Conservation (phyloP, 306 rosid species). For the Prosopis cineraria region DNA sequence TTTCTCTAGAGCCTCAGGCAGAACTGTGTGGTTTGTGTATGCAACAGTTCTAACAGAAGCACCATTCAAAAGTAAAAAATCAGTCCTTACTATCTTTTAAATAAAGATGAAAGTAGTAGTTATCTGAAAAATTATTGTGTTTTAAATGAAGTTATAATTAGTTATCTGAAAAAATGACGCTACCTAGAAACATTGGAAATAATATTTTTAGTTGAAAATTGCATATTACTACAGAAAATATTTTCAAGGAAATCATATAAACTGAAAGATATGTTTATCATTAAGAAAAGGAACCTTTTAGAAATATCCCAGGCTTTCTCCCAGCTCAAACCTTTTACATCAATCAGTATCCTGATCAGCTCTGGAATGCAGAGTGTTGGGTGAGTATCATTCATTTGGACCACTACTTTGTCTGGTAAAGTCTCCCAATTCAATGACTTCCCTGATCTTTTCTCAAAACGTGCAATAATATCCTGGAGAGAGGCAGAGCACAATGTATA, state of each 20-base stretch:
- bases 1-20: conserved; percentile 97
- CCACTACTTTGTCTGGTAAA: conserved; percentile 78
- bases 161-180: conserved; percentile 1
- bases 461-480: conserved; percentile 81
- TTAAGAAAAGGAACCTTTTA: conserved; percentile 54
- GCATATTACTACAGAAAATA: background rate
- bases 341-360: conserved; percentile 73
- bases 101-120: conserved; percentile 7
- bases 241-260: conserved; percentile 20
- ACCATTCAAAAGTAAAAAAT: conserved; percentile 21
- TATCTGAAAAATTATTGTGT: background rate
- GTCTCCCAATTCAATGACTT: conserved; percentile 61
- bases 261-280: background rate
- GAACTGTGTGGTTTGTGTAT: conserved; percentile 94
- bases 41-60: conserved; percentile 73
- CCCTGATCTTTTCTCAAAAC: conserved; percentile 77
- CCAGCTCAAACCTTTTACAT: conserved; percentile 78
- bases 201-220: background rate
- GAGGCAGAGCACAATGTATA: conserved; percentile 89
- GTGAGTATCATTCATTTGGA: conserved; percentile 95
- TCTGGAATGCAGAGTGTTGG: conserved; percentile 96
- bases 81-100: conserved; percentile 11
- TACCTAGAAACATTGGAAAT: conserved; percentile 1
- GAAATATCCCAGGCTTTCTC: conserved; percentile 83
- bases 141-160: background rate